Base-by-base conservation (phyloP, 345 rosid genomes). In the Eucalyptus caleyi region DNA sequence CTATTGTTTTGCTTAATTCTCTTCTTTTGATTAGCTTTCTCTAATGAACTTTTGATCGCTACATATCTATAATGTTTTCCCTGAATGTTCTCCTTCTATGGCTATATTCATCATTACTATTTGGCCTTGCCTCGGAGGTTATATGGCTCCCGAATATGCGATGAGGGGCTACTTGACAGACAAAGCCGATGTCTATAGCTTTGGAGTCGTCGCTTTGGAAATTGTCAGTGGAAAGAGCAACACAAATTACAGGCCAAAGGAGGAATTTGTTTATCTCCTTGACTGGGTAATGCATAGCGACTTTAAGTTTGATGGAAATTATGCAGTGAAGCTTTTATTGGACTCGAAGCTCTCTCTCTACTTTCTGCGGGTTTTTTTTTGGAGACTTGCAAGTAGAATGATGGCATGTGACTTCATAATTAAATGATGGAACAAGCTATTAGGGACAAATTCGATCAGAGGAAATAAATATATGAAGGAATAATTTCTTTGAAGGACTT, bases 111-210 rank as follows among this genome's bases (percentile, higher is more conserved):
- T 3, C 16, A 47, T 30, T 11, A 34, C 7, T 87, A 12, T 40
- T 77, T 90, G 56, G 69, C 34, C n/a, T 59, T 27, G 45, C 44
- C 50, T 37, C 91, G 95, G 99, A 94, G 99, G 99, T 56, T 97
- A 96, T 91, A 97, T 97, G 99, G 99, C 99, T 89, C 99, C 99
- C 5, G 99, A 97, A 92, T 96, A 97, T 90, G 99, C 99, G 83
- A 97, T 96, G 99, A 96, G 99, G 90, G 99, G 99, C 82, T 96
- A 97, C 94, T 93, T 97, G 95, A 97, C 99, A 6, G 97, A 96
- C 90, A 97, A 97, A 60, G 98, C 99, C 6, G 98, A 97, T 89
- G 97, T 97, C 11, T 97, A 97, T 88, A 97, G 99, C 90, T 97
- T 96, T 12, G 99, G 99, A 53, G 94, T 96, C 50, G 98, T 96